Evolutionary conservation across 805 yeast species (phyloP).

Genomic region (Saccharomycopsis lassenensis): DNA sequence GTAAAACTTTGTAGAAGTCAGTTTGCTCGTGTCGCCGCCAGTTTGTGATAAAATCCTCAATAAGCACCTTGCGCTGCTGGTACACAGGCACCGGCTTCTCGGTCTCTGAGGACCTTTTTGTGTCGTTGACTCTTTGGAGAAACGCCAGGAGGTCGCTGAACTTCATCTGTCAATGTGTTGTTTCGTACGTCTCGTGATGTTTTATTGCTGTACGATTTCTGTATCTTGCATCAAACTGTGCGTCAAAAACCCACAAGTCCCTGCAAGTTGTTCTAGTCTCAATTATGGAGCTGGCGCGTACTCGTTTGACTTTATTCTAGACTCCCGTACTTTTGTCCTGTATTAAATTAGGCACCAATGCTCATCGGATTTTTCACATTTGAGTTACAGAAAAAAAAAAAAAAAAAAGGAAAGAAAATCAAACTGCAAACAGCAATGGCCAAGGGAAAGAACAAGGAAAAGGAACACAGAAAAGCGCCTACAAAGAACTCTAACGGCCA

Average conservation of each 20-base stretch:
- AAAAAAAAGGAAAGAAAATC: conserved; percentile 10
- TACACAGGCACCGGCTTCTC: conserved; percentile 1
- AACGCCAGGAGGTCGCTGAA: no score
- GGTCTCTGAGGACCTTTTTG: no score
- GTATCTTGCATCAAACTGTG: no score
- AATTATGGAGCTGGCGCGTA: no score
- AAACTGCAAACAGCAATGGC: no score
- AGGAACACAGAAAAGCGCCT: conserved; percentile 5
- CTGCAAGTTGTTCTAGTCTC: no score
- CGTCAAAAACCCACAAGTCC: no score
- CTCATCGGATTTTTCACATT: neutral
- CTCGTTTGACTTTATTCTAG: no score
- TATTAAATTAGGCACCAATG: neutral
- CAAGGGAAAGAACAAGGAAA: conserved; percentile 35
- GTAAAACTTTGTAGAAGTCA: conserved; percentile 47
- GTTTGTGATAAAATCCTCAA: conserved; percentile 10
- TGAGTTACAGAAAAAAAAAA: neutral
- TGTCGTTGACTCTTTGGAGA: no score
- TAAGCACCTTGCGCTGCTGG: conserved; percentile 6
- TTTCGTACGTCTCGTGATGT: no score
- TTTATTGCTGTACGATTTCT: no score
- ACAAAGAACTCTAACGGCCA: conserved; percentile 13
- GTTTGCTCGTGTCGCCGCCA: conserved; percentile 9
- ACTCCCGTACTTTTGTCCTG: neutral
- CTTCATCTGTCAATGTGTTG: no score